A percentile compares a stretch with the other conserved stretches of the same genome.
These are phyloP conservation scores for Hypoxylon trugodes DNA, from an alignment of 495 filamentous ascomycete genomes.

Conservation along the genomic window DNA sequence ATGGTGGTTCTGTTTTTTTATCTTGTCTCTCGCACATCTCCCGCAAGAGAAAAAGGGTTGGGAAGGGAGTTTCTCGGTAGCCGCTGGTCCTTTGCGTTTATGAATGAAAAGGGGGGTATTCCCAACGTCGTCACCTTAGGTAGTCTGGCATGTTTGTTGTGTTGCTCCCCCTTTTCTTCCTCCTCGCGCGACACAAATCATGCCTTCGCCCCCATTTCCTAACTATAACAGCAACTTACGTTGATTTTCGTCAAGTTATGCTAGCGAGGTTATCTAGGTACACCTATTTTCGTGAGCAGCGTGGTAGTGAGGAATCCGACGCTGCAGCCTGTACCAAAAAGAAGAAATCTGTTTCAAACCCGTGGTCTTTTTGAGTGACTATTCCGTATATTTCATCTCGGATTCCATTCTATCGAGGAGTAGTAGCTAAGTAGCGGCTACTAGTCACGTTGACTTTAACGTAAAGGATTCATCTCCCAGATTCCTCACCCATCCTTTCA, in stretches of 20 bases:
- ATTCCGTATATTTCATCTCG: background rate
- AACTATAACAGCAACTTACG: conserved; percentile 26
- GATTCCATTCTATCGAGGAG: background rate
- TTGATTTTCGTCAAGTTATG: conserved; percentile 24
- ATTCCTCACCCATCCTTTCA: conserved; percentile 70
- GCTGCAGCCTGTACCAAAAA: conserved; percentile 23
- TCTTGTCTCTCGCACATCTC: conserved; percentile 10
- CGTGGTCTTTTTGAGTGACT: background rate
- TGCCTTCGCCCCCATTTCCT: background rate
- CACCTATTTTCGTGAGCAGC: too few relatives aligned
- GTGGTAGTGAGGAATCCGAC: conserved; percentile 18
- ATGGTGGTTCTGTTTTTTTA: conserved; percentile 23
- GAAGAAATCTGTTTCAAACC: conserved; percentile 24
- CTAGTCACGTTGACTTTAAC: conserved; percentile 27
- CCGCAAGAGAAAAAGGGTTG: conserved; percentile 21
- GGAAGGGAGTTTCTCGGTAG: conserved; percentile 35
- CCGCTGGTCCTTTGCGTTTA: conserved; percentile 22
- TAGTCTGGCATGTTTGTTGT: conserved; percentile 28
- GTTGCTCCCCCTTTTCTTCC: background rate
- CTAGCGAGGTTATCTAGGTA: conserved; percentile 1
- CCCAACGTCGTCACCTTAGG: conserved; percentile 23
- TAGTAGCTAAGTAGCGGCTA: background rate
- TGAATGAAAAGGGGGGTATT: conserved; percentile 1
- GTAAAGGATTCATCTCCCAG: conserved; percentile 60
- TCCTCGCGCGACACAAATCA: background rate